A percentile compares a stretch with the other conserved stretches of the same genome.
These are phyloP conservation scores for Triticum timopheevii DNA, from an alignment of 176 grass and related monocot species.

Conservation along the genomic window DNA sequence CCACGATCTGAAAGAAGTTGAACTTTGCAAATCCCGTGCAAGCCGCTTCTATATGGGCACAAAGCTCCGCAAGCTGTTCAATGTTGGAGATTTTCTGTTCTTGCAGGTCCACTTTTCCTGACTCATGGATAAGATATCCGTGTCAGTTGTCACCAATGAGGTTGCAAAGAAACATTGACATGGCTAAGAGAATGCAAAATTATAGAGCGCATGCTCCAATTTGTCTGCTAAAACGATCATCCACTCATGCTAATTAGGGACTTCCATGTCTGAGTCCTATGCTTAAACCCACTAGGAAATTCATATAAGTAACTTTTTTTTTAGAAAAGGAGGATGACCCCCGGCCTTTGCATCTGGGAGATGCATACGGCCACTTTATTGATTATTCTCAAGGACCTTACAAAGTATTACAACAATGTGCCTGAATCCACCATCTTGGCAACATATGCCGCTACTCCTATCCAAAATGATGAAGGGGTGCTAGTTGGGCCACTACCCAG, in stretches of 20 bases:
- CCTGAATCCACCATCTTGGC: too few relatives aligned
- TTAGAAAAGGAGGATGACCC: too few relatives aligned
- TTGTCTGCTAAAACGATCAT: neutral
- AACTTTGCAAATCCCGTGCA: conserved; percentile 30
- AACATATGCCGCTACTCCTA: too few relatives aligned
- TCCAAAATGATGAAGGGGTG: too few relatives aligned
- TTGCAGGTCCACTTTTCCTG: conserved; percentile 20
- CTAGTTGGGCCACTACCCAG: too few relatives aligned
- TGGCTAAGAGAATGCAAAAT: neutral
- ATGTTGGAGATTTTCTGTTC: conserved; percentile 26
- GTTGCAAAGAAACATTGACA: neutral
- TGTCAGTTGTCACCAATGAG: neutral
- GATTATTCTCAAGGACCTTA: too few relatives aligned
- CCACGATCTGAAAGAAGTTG: neutral
- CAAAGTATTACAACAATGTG: too few relatives aligned
- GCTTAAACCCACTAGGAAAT: neutral
- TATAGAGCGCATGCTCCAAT: neutral
- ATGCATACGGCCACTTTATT: too few relatives aligned
- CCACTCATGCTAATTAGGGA: neutral
- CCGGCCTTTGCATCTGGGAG: too few relatives aligned
- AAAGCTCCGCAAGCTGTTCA: conserved; percentile 4
- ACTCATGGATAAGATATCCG: neutral
- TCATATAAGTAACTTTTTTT: neutral
- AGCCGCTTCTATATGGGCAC: conserved; percentile 1
- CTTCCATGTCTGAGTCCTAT: neutral